Evolutionary conservation across 106 monocot genomes (phyloP), one percentile per base, ranked within the genome.

Genomic region (Amphibolis antarctica): DNA sequence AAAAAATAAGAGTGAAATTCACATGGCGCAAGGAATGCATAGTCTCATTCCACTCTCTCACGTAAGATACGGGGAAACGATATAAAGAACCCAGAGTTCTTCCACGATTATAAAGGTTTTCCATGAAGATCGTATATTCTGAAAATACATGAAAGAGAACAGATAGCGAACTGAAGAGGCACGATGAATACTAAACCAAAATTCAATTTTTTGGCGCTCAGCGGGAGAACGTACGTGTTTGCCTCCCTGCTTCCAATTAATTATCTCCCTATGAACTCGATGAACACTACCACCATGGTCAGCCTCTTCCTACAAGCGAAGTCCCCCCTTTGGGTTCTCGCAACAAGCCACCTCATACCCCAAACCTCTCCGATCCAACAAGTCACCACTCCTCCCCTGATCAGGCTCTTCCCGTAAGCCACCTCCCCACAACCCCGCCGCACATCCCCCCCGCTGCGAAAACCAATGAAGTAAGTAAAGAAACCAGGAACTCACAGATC

Each of bases 401-500:
- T 19, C 28, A 46, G 20, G n/a, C 57, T 29, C 10, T 12, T 1
- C 36, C 27, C 10, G 11, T n/a, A 15, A 3, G 4, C n/a, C 24
- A n/a, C n/a, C n/a, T n/a, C n/a, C n/a, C n/a, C n/a, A n/a, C n/a
- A n/a, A n/a, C n/a, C n/a, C n/a, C n/a, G n/a, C n/a, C n/a, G n/a
- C n/a, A n/a, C n/a, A n/a, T n/a, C n/a, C n/a, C n/a, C n/a, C n/a
- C n/a, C n/a, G n/a, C n/a, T n/a, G n/a, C n/a, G n/a, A n/a, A n/a
- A 68, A 15, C 10, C 28, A 62, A 48, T 26, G 29, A 23, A 27
- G 12, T 7, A 44, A 67, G 28, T 0, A 48, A n/a, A n/a, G n/a
- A n/a, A n/a, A n/a, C 17, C 31, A 43, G 53, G 29, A 61, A 74
- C 82, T 77, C 64, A 86, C 86, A 68, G 82, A 81, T 85, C 84